Evolutionary conservation across 192 early-diverging fungal species (phyloP).

Genomic region (Coemansia sp.): DNA sequence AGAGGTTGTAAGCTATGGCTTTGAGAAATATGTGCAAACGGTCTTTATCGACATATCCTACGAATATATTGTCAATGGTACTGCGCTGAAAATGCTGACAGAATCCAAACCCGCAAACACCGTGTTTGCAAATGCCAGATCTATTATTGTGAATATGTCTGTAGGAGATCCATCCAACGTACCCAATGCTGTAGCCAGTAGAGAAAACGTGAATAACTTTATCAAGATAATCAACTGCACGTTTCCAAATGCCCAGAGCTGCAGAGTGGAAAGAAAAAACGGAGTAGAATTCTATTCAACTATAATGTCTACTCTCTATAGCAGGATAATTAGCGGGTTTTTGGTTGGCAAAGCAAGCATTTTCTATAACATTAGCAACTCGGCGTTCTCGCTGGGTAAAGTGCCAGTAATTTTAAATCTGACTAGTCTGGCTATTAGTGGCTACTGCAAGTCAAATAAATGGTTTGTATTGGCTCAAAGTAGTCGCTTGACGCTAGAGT

Average conservation of each 20-base stretch:
- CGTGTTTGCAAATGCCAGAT: not conserved
- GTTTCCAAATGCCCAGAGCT: not conserved
- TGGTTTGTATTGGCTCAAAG: not conserved
- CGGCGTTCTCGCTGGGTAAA: not conserved
- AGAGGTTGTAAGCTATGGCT: not conserved
- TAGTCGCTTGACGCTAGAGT: not conserved
- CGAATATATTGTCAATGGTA: not conserved
- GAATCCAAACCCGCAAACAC: not conserved
- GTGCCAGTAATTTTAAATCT: not conserved
- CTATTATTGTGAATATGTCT: not conserved
- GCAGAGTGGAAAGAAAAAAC: not conserved
- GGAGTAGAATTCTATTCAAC: not conserved
- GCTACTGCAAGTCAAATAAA: not conserved
- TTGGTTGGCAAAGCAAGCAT: not conserved
- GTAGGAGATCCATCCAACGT: not conserved
- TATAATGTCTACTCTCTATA: not conserved
- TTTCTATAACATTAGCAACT: not conserved
- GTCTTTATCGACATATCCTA: not conserved
- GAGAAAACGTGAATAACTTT: not conserved
- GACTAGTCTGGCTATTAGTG: not conserved
- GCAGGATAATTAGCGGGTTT: not conserved
- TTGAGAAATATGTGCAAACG: not conserved
- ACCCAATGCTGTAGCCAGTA: not conserved
- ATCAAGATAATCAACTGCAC: not conserved
- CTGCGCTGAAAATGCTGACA: not conserved